These are phyloP conservation scores for Corchorus capsularis DNA, from an alignment of 345 rosid species.

Conservation along the genomic window DNA sequence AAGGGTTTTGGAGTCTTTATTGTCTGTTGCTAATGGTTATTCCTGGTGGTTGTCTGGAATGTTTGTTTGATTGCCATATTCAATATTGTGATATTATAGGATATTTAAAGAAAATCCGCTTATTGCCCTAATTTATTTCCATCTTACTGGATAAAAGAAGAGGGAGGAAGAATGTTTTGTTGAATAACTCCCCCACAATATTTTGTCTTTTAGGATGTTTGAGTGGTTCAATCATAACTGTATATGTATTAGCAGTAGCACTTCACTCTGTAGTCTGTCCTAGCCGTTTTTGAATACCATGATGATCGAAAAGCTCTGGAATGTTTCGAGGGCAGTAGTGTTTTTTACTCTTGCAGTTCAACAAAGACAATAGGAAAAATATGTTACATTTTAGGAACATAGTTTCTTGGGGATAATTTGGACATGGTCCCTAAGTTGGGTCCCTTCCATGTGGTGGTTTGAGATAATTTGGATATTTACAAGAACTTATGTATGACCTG, in stretches of 20 bases:
- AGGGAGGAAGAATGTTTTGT: neutral
- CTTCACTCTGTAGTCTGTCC: neutral
- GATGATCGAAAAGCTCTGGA: neutral
- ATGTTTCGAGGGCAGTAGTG: neutral
- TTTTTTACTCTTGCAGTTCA: neutral
- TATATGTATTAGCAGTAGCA: neutral
- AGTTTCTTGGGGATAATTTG: too few species aligned
- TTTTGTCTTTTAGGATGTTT: neutral
- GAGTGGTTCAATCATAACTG: neutral
- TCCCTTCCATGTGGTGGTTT: neutral
- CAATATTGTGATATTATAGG: neutral
- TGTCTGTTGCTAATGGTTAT: neutral
- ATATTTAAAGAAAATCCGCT: neutral
- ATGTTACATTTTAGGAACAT: neutral
- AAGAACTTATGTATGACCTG: too few species aligned
- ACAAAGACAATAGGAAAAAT: neutral
- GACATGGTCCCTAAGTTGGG: neutral
- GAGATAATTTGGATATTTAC: neutral
- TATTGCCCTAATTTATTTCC: neutral
- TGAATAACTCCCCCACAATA: neutral
- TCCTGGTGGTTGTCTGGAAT: conserved; percentile 10
- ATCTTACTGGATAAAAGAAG: neutral
- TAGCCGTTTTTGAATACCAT: neutral
- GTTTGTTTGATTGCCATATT: conserved; percentile 6
- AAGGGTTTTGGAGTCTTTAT: neutral